Conservation (phyloP, 2,329 filamentous ascomycete genomes). For the Scedosporium apiospermum region DNA sequence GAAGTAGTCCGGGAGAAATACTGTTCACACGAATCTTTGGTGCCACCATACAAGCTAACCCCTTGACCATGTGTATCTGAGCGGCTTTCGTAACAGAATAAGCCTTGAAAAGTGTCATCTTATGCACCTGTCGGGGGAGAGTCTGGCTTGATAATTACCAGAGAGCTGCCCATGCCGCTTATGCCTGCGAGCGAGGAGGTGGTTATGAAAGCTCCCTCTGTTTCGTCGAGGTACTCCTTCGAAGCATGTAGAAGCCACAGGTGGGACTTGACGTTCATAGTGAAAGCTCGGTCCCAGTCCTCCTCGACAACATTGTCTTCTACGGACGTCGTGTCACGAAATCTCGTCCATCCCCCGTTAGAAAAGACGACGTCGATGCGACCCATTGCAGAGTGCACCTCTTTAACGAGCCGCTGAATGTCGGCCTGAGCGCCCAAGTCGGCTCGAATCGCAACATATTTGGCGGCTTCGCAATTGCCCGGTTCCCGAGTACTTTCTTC, state of each 20-base stretch:
- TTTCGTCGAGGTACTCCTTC: slow-evolving; percentile 41
- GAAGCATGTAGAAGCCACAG: slow-evolving; percentile 50
- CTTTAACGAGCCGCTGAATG: slow-evolving; percentile 47
- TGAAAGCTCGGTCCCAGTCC: slow-evolving; percentile 50
- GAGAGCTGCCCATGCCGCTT: slow-evolving; percentile 50
- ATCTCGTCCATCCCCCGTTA: slow-evolving; percentile 54
- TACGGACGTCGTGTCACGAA: slow-evolving; percentile 34
- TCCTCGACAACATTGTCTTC: slow-evolving; percentile 45
- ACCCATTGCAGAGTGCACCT: slow-evolving; percentile 48
- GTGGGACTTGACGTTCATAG: slow-evolving; percentile 54
- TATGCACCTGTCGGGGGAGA: not conserved
- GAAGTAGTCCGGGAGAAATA: slow-evolving; percentile 43
- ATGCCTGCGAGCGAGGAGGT: slow-evolving; percentile 57
- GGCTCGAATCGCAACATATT: slow-evolving; percentile 49
- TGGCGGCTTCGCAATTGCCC: slow-evolving; percentile 19
- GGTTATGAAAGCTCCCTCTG: slow-evolving; percentile 52
- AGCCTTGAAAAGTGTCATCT: slow-evolving; percentile 31
- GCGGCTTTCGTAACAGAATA: slow-evolving; percentile 74
- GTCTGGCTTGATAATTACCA: slow-evolving; percentile 25
- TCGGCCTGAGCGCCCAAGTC: slow-evolving; percentile 54
- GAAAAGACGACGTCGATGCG: slow-evolving; percentile 65
- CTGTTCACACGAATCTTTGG: slow-evolving; percentile 50
- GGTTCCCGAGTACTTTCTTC: slow-evolving; percentile 17
- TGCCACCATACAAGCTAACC: slow-evolving; percentile 40
- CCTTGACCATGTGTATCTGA: slow-evolving; percentile 50